A percentile compares a stretch with the other conserved stretches of the same genome.
phyloP scores from a whole-genome alignment of 768 basidiomycete species.

The Plicaturopsis crispa region DNA sequence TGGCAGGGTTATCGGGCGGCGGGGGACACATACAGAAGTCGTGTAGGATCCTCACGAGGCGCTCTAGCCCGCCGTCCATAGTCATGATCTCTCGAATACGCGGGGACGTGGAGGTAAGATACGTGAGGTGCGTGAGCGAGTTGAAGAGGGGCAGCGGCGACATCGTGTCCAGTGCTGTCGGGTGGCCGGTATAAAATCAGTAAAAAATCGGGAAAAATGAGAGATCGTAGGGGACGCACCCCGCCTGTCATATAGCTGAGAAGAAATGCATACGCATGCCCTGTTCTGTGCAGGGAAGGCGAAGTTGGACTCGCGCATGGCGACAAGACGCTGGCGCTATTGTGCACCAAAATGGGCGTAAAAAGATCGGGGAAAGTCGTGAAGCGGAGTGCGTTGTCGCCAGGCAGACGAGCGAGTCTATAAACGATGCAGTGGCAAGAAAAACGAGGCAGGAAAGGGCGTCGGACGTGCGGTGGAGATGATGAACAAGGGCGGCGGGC shows the following conservation, averaged over 20 bases:
- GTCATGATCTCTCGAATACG: constrained; percentile 98
- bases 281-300: constrained; percentile 92
- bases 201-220: constrained; percentile 9
- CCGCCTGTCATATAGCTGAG: constrained; percentile 90
- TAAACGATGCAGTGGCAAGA: no score
- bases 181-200: constrained; percentile 8
- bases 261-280: constrained; percentile 90
- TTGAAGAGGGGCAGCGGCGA: constrained; percentile 73
- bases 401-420: no score
- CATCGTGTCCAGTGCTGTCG: constrained; percentile 42
- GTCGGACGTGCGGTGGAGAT: no score
- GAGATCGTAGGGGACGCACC: constrained; percentile 42
- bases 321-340: no score
- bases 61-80: constrained; percentile 94
- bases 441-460: no score
- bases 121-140: constrained; percentile 91
- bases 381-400: no score
- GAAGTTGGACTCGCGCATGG: constrained; percentile 94
- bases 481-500: no score
- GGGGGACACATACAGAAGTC: constrained; percentile 83
- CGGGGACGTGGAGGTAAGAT: constrained; percentile 95
- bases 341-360: no score
- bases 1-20: constrained; percentile 67
- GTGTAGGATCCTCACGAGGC: constrained; percentile 85
- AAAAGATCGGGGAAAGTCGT: no score